phyloP scores from a whole-genome alignment of 257 asterid genomes.

The Prunella vulgaris region DNA sequence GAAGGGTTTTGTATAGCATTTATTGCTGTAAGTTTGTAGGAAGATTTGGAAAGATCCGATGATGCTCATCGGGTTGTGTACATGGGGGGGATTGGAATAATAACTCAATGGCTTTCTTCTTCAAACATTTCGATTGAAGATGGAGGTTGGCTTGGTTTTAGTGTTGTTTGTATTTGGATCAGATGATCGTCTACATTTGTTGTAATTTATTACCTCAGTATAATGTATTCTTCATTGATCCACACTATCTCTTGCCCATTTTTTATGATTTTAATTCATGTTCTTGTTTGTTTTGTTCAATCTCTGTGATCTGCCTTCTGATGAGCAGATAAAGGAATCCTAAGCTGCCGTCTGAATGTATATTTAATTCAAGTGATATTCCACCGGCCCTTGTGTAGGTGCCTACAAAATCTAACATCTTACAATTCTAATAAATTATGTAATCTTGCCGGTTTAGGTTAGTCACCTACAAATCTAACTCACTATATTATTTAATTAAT shows the following conservation, averaged over 20 bases:
- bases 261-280: background rate
- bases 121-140: conserved; percentile 41
- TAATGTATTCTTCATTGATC: background rate
- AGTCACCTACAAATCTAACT: too few relatives aligned
- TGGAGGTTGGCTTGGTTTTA: too few relatives aligned
- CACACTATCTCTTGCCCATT: background rate
- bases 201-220: conserved; percentile 18
- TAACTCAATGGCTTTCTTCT: conserved; percentile 27
- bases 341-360: background rate
- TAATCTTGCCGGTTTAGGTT: too few relatives aligned
- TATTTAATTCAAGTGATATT: too few relatives aligned
- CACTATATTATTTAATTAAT: too few relatives aligned
- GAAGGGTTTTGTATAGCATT: conserved; percentile 7
- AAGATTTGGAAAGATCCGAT: conserved; percentile 8
- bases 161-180: conserved; percentile 24
- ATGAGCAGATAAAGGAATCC: background rate
- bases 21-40: background rate
- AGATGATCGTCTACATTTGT: background rate
- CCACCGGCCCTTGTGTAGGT: too few relatives aligned
- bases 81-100: background rate
- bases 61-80: conserved; percentile 20
- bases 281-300: background rate
- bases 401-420: background rate
- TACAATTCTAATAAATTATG: too few relatives aligned
- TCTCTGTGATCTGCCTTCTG: background rate